Base-by-base conservation (phyloP, 331 rosid species). In the Phaseolus coccineus region DNA sequence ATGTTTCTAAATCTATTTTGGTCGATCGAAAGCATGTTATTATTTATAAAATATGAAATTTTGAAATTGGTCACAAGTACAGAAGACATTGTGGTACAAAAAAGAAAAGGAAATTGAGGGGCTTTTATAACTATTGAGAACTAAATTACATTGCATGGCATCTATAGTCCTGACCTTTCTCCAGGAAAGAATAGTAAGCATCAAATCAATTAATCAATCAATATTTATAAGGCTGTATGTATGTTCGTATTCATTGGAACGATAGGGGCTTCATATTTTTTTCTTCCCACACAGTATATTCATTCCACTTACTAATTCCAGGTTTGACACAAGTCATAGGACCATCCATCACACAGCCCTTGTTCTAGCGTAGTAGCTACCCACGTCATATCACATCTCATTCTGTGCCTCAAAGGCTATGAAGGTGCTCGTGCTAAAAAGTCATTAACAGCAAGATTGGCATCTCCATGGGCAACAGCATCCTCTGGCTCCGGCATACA, bases 391-490 rank as follows among this genome's bases (percentile, higher is more conserved):
- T 7, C 46, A 42, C 69, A 67, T 78, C 82, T 73, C 82, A 51
- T 57, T 72, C 28, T 57, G 9, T 19, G 78, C 50, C 24, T 39
- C 76, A 74, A 55, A 73, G 33, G 64, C 79, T 90, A 90, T 37
- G 84, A 89, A 42, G 87, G 53, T 74, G 94, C 87, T 71, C 93
- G 81, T 9, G 99, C 92, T 13, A 96, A 87, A 80, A 96, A 96
- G 71, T 96, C 99, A 56, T 96, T 89, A 63, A 96, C 97, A 8
- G 92, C 99, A 10, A 96, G 99, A 83, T 84, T 90, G 68, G 96
- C 89, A 39, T 96, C 99, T 67, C 99, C 99, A 55, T 96, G 99
- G 52, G 97, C 77, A 81, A 93, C 99, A 1, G 93, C 99, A 68
- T 93, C 97, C 64, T 93, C 99, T 0, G 96, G 92, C 85, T 96